Evolutionary conservation across 352 stramenopile genomes (phyloP).

Genomic region (Globisporangium ultimum): DNA sequence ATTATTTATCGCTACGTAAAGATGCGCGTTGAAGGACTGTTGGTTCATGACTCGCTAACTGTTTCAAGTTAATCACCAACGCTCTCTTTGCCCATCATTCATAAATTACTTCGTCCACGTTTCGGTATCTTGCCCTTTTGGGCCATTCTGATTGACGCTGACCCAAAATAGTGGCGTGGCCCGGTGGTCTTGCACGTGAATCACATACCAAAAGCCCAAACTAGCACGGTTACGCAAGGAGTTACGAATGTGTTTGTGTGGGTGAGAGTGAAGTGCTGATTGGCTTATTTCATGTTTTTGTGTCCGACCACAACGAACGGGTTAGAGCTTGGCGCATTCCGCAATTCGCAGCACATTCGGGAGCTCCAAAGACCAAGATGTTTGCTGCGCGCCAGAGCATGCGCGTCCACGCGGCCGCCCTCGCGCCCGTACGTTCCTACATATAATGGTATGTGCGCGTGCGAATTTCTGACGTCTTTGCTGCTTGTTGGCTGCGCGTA

Average conservation of each 20-base stretch:
- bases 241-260: background rate
- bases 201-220: background rate
- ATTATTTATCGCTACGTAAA: no score
- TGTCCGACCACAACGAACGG: background rate
- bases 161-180: background rate
- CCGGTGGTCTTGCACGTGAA: background rate
- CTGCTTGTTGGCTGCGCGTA: background rate
- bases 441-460: background rate
- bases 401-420: background rate
- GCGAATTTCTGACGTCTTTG: background rate
- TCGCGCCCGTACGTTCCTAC: slow-evolving; percentile 1
- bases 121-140: no score
- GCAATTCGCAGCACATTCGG: background rate
- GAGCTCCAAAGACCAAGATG: background rate
- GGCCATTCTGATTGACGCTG: background rate
- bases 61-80: no score
- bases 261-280: background rate
- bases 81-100: no score
- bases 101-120: no score
- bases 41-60: no score
- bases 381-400: slow-evolving; percentile 10
- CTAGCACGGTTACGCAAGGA: background rate
- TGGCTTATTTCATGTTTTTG: slow-evolving; percentile 1
- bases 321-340: background rate
- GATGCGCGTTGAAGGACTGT: no score